Evolutionary conservation across 805 yeast genomes (phyloP).

Genomic region (Ascoidea asiatica): DNA sequence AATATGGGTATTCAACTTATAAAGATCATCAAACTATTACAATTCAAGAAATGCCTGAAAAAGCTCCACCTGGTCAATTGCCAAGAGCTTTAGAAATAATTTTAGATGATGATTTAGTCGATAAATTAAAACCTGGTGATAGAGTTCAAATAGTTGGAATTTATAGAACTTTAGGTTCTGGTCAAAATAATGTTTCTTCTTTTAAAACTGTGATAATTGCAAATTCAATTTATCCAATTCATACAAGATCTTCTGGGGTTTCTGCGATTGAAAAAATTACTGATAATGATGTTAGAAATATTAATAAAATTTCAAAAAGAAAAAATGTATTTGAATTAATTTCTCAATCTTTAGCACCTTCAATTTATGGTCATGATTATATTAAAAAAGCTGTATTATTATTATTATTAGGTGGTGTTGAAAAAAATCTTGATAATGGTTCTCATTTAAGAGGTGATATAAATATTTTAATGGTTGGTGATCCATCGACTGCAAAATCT

Average conservation of each 20-base stretch:
- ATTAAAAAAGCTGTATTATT: conserved; percentile 84
- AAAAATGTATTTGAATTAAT: conserved; percentile 63
- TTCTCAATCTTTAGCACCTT: conserved; percentile 85
- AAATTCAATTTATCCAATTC: conserved; percentile 79
- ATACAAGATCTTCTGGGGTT: conserved; percentile 78
- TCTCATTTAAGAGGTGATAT: conserved; percentile 97
- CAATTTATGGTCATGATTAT: conserved; percentile 85
- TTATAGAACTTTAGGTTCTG: conserved; percentile 75
- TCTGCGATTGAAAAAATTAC: conserved; percentile 56
- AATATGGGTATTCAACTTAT: conserved; percentile 85
- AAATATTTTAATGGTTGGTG: conserved; percentile 93
- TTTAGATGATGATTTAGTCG: conserved; percentile 92
- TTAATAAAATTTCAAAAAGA: conserved; percentile 63
- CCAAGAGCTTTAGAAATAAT: conserved; percentile 88
- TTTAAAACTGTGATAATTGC: conserved; percentile 79
- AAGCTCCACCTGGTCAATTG: conserved; percentile 95
- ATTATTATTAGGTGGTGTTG: conserved; percentile 88
- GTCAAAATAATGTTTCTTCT: conserved; percentile 38
- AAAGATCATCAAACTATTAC: conserved; percentile 89
- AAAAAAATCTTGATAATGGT: conserved; percentile 87
- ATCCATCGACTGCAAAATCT: conserved; percentile 96
- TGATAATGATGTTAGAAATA: conserved; percentile 75
- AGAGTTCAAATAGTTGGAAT: conserved; percentile 90
- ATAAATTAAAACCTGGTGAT: conserved; percentile 88
- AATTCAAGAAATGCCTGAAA: conserved; percentile 95